Evolutionary conservation across 129 eudicot genomes (phyloP).

Genomic region (Smallanthus sonchifolius): DNA sequence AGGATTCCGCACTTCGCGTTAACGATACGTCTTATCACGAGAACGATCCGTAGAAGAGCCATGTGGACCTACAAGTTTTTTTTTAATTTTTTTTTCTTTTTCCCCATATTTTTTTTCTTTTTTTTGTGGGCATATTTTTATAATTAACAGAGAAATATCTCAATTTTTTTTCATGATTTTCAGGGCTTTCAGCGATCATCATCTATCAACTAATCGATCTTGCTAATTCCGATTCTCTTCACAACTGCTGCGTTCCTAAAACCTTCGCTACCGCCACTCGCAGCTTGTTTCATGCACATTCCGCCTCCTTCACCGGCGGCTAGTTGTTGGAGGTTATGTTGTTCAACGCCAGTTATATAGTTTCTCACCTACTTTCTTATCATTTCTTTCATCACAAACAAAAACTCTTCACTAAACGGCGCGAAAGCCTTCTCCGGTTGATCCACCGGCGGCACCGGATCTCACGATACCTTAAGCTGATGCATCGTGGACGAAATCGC

Average conservation of each 20-base stretch:
- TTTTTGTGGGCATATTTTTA: neutral
- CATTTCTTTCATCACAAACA: conserved; percentile 91
- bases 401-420: conserved; percentile 55
- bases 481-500: conserved; percentile 40
- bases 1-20: no score
- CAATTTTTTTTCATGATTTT: neutral
- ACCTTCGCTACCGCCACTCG: conserved; percentile 33
- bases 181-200: conserved; percentile 11
- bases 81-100: no score
- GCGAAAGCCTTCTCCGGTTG: conserved; percentile 38
- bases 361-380: conserved; percentile 74
- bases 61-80: no score
- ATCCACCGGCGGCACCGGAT: conserved; percentile 15
- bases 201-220: conserved; percentile 43
- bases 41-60: no score
- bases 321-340: conserved; percentile 24
- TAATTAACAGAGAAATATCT: conserved; percentile 30
- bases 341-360: conserved; percentile 57
- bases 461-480: conserved; percentile 18
- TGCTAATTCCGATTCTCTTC: conserved; percentile 75
- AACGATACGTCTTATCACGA: no score
- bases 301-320: conserved; percentile 30
- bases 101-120: neutral
- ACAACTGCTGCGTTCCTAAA: conserved; percentile 61
- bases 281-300: conserved; percentile 35